Percentiles rank a stretch among this genome's conserved stretches.
These are phyloP conservation scores for Nitzschia inconspicua DNA, from an alignment of 108 stramenopile species.

Conservation along the genomic window DNA sequence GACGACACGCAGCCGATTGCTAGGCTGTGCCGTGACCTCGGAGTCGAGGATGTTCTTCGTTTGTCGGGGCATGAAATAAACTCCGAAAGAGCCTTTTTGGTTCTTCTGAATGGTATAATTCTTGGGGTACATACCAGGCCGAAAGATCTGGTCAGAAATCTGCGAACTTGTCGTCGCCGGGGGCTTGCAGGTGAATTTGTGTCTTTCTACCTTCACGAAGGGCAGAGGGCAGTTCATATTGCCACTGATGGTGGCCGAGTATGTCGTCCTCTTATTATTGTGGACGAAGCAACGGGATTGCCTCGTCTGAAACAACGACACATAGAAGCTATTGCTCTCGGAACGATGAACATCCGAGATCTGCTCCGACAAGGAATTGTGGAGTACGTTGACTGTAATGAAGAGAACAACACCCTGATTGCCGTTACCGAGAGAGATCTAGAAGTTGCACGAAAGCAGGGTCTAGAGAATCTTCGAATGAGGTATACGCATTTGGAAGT, in stretches of 20 bases:
- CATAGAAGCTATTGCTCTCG: conserved; percentile 75
- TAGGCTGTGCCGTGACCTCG: conserved; percentile 90
- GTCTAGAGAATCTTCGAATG: conserved; percentile 49
- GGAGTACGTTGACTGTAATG: conserved; percentile 99
- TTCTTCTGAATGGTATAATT: conserved; percentile 96
- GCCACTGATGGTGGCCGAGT: conserved; percentile 97
- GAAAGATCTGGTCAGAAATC: conserved; percentile 59
- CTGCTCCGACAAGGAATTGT: conserved; percentile 91
- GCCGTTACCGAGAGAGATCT: conserved; percentile 90
- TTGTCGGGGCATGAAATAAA: conserved; percentile 92
- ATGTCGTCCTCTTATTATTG: conserved; percentile 94
- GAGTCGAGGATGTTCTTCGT: conserved; percentile 92
- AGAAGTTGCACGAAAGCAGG: conserved; percentile 57
- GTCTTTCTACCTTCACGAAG: conserved; percentile 92
- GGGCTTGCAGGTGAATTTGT: conserved; percentile 96
- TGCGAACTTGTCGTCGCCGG: conserved; percentile 83
- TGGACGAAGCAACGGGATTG: conserved; percentile 77
- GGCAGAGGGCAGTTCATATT: conserved; percentile 94
- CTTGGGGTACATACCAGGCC: conserved; percentile 87
- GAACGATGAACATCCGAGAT: conserved; percentile 69
- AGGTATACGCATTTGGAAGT: conserved; percentile 97
- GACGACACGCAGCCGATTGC: conserved; percentile 89
- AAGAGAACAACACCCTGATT: conserved; percentile 97
- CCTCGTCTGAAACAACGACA: conserved; percentile 80
- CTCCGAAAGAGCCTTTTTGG: conserved; percentile 73